phyloP scores from a whole-genome alignment of 805 yeast genomes.

The Cyberlindnera americana region DNA sequence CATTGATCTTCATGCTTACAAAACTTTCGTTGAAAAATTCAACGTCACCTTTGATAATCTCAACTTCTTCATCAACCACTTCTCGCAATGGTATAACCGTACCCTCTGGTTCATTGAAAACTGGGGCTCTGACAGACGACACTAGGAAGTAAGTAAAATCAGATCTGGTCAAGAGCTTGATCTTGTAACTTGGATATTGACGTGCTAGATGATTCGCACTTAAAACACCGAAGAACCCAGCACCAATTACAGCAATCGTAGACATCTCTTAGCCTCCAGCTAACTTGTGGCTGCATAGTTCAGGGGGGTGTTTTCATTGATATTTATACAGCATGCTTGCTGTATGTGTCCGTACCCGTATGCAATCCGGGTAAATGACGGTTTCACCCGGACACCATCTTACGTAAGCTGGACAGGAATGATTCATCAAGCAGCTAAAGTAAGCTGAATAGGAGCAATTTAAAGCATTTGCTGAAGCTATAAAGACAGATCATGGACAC shows the following conservation, averaged over 20 bases:
- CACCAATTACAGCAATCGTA: conserved; percentile 23
- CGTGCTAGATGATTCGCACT: conserved; percentile 22
- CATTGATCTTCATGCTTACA: conserved; percentile 16
- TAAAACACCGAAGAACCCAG: conserved; percentile 26
- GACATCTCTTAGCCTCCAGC: no score
- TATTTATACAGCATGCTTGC: no score
- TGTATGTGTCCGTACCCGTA: no score
- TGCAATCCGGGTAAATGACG: no score
- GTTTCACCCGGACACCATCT: no score
- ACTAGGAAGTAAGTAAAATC: conserved; percentile 18
- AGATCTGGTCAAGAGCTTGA: conserved; percentile 21
- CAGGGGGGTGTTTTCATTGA: no score
- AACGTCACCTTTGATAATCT: conserved; percentile 23
- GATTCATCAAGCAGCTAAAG: no score
- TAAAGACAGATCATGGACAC: no score
- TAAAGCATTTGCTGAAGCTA: no score
- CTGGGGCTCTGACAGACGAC: conserved; percentile 19
- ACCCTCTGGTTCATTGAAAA: conserved; percentile 18
- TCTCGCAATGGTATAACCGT: conserved; percentile 20
- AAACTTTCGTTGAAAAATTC: conserved; percentile 16
- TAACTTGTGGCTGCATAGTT: no score
- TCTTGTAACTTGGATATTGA: neutral
- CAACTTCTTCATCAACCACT: conserved; percentile 19
- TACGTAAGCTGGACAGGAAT: no score
- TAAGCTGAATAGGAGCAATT: no score